Base-by-base conservation (phyloP, 768 basidiomycete species). In the Tricholoma terreum region DNA sequence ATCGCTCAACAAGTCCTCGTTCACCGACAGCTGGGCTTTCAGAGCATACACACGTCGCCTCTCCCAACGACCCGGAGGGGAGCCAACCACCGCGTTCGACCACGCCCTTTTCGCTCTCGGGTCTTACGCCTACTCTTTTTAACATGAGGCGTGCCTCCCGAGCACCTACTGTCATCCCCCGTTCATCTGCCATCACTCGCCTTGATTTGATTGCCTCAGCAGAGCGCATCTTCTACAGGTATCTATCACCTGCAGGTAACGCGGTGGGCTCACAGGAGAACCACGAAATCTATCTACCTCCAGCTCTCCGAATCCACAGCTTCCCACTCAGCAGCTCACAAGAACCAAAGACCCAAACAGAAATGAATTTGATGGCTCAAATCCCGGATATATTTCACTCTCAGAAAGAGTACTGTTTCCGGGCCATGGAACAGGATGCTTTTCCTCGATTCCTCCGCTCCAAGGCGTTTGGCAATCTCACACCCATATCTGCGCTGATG, bases 401-500 rank as follows among this genome's bases (percentile, higher is more conserved):
- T 0, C 96, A 98, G 77, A 98, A 98, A 77, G 94, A 97, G 68
- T 97, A 96, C 68, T 92, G 93, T 69, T 96, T 94, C 81, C 84
- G 90, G 46, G 92, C 92, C 0, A 94, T 98, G 87, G 94, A 97
- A 66, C 92, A 95, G 72, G 92, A 94, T 62, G 92, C 92, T 15
- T 94, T 92, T 76, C 92, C 92, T 42, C 83, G 96, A 5, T 98
- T 99, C 81, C 78, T 99, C 49, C 83, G 97, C 58, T 87, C 92
- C 2, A 99, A 98, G 75, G 95, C 95, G n/a, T 98, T 98, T 67
- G 93, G 94, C 27, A 99, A 98, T 71, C 76, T 99, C 53, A 98
- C 97, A 2, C 94, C 95, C 15, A 80, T 97, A 62, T 90, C 90
- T 19, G 86, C 92, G 0, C 82, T 97, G 52, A 87, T 94, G 15